Conservation (phyloP, 768 basidiomycete species). For the Leccinum subtestaceum region DNA sequence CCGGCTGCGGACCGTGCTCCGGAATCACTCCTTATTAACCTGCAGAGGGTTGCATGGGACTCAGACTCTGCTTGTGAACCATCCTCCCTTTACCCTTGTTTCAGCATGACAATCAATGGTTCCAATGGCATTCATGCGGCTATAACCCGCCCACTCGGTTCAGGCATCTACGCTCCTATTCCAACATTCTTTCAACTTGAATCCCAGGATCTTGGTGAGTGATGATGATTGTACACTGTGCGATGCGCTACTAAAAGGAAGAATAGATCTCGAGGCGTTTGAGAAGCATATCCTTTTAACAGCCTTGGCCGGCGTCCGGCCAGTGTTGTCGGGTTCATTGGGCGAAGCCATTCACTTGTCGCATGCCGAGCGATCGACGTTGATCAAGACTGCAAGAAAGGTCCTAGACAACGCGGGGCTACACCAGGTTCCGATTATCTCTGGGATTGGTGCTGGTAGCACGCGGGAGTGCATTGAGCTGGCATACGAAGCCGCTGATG, state of each 20-base stretch:
- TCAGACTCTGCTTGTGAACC: background rate
- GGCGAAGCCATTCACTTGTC: constrained; percentile 79
- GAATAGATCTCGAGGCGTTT: constrained; percentile 60
- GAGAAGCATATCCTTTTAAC: constrained; percentile 62
- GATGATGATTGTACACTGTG: background rate
- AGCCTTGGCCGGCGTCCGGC: constrained; percentile 66
- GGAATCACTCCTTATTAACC: constrained; percentile 8
- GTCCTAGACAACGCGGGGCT: constrained; percentile 69
- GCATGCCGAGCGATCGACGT: constrained; percentile 58
- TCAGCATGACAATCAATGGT: constrained; percentile 39
- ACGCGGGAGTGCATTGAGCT: constrained; percentile 80
- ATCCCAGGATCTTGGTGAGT: constrained; percentile 80
- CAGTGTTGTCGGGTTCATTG: constrained; percentile 79
- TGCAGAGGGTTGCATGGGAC: background rate
- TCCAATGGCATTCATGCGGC: constrained; percentile 16
- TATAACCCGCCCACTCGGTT: constrained; percentile 53
- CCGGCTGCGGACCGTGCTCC: constrained; percentile 15
- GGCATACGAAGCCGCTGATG: constrained; percentile 70
- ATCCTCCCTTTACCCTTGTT: background rate
- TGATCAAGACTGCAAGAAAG: constrained; percentile 66
- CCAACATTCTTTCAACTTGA: constrained; percentile 78
- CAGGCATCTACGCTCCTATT: constrained; percentile 84
- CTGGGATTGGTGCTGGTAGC: constrained; percentile 80
- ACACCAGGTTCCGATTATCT: constrained; percentile 61
- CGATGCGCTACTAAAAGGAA: constrained; percentile 5